Percentiles rank a stretch among this genome's conserved stretches.
phyloP scores from a whole-genome alignment of 2,329 filamentous ascomycete species.

The Curvularia sp. region DNA sequence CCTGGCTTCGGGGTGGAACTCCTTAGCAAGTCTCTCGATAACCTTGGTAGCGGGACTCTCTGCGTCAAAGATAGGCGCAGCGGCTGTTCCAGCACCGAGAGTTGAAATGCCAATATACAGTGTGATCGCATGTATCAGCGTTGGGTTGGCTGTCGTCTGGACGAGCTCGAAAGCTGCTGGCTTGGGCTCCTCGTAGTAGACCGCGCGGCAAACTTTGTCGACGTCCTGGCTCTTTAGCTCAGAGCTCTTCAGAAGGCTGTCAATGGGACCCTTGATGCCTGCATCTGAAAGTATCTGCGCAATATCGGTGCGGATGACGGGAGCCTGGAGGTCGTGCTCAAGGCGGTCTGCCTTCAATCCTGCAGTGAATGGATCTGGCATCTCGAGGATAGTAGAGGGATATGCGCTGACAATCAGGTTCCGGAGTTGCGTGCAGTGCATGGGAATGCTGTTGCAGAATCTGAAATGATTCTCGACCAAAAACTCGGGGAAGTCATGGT shows the following conservation, averaged over 20 bases:
- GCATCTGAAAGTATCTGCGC: slow-evolving; percentile 57
- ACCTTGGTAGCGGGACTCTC: slow-evolving; percentile 73
- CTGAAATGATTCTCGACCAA: slow-evolving; percentile 84
- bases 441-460: slow-evolving; percentile 80
- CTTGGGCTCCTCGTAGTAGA: slow-evolving; percentile 66
- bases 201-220: slow-evolving; percentile 76
- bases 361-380: slow-evolving; percentile 74
- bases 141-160: slow-evolving; percentile 71
- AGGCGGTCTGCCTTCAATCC: slow-evolving; percentile 78
- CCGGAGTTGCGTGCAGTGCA: slow-evolving; percentile 83
- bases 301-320: slow-evolving; percentile 70
- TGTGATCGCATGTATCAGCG: slow-evolving; percentile 81
- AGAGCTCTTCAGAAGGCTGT: slow-evolving; percentile 57
- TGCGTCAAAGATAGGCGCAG: slow-evolving; percentile 69
- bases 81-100: slow-evolving; percentile 64
- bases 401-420: slow-evolving; percentile 87
- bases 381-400: slow-evolving; percentile 72
- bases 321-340: slow-evolving; percentile 74
- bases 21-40: slow-evolving; percentile 77
- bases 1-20: slow-evolving; percentile 76
- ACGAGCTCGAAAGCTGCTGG: slow-evolving; percentile 71
- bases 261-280: slow-evolving; percentile 62
- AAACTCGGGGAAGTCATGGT: slow-evolving; percentile 96
- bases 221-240: slow-evolving; percentile 75
- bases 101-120: slow-evolving; percentile 80